Evolutionary conservation across 2,329 filamentous ascomycete genomes (phyloP), one percentile per base, ranked within the genome.

Genomic region (Ophiosphaerella herpotricha): DNA sequence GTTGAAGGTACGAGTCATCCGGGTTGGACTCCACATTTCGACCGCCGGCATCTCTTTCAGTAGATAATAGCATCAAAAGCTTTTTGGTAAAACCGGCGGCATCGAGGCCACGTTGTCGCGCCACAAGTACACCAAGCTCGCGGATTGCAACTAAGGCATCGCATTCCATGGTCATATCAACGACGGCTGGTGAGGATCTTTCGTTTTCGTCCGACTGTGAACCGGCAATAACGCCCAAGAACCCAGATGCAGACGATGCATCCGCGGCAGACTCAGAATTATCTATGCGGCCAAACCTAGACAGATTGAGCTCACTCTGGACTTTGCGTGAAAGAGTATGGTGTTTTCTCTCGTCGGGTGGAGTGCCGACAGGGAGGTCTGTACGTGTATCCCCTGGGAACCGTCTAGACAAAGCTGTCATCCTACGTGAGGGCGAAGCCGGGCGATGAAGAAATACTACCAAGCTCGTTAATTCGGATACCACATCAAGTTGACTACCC

Each of bases 321-420:
- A 64, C 61, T 45, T 69, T 67, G 7, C 61, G 63, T 21, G 67
- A 64, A 9, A 71, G 57, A 3, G 50, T 62, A 2, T 13, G 39
- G 1, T 52, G 44, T 26, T 46, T 40, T 2, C 50, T 47, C 1
- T 42, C 26, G 2, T 38, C 48, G 5, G 72, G 69, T 11, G 69
- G 71, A 13, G 68, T 70, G 2, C 69, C 73, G 8, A 74, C 61
- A 8, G 61, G 61, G 3, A 75, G 48, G 8, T 66, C 57, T 21
- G 63, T 48, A 29, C 58, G 45, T 38, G 58, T 64, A 3, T 47
- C 66, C 33, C 53, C 56, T 3, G 65, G 66, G 12, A 78, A 60
- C n/a, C 69, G 68, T 47, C 65, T 63, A 5, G 75, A 78, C 9
- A 77, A 56, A 35, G 64, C 64, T 21, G 58, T 59, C 73, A 77